Evolutionary conservation across 1,284 basidiomycete genomes (phyloP).

Genomic region (Moesziomyces globuligerus): DNA sequence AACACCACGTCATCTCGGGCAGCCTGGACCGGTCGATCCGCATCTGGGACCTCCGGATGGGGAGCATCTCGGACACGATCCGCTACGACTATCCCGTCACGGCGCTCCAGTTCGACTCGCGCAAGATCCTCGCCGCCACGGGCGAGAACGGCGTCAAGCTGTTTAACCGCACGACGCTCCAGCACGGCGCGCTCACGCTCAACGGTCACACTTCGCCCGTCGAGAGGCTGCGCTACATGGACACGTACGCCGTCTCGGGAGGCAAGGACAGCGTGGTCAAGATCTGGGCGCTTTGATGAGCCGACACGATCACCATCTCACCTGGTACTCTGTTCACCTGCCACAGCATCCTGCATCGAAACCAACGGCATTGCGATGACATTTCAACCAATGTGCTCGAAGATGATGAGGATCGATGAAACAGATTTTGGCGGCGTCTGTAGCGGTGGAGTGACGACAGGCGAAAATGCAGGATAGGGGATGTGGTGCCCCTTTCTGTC

Average conservation of each 20-base stretch:
- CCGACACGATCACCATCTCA: no score
- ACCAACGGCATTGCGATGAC: no score
- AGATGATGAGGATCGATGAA: no score
- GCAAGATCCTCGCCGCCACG: conserved; percentile 92
- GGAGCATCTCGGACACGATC: conserved; percentile 86
- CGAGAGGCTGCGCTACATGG: conserved; percentile 93
- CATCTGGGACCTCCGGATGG: conserved; percentile 91
- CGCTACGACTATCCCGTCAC: conserved; percentile 91
- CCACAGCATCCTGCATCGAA: no score
- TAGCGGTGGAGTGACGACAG: no score
- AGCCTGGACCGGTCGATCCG: conserved; percentile 84
- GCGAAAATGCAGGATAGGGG: no score
- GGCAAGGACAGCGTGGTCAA: conserved; percentile 88
- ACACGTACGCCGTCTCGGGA: conserved; percentile 91
- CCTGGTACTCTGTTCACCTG: no score
- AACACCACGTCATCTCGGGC: conserved; percentile 89
- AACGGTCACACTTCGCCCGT: conserved; percentile 92
- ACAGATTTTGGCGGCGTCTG: no score
- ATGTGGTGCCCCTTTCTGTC: no score
- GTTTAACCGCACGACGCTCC: conserved; percentile 93
- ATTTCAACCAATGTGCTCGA: no score
- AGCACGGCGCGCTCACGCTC: conserved; percentile 82
- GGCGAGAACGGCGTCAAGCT: conserved; percentile 94
- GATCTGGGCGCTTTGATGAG: conserved; percentile 85
- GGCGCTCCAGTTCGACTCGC: conserved; percentile 87